Conservation (phyloP, 495 filamentous ascomycete genomes). For the Neurospora sp. region DNA sequence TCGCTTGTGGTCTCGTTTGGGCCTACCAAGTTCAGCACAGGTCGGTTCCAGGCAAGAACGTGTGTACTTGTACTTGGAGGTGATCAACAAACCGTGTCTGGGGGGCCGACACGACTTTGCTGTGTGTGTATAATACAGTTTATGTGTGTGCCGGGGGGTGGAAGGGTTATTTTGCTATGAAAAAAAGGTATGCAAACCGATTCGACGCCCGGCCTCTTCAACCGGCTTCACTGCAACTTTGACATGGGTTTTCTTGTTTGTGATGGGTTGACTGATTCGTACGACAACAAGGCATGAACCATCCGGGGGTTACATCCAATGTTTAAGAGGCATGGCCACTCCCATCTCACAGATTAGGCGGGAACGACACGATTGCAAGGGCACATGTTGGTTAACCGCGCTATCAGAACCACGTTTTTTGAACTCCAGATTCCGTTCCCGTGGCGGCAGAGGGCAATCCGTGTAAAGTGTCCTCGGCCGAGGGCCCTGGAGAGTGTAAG, state of each 20-base stretch:
- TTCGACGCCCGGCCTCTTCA: background rate
- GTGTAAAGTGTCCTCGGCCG: background rate
- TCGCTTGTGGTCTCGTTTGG: background rate
- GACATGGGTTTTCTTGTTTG: background rate
- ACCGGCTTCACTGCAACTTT: background rate
- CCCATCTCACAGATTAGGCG: background rate
- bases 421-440: background rate
- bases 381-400: background rate
- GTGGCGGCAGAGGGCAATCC: background rate
- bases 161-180: background rate
- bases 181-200: background rate
- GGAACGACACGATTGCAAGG: background rate
- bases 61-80: background rate
- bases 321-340: background rate
- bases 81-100: background rate
- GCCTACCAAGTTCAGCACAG: background rate
- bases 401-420: background rate
- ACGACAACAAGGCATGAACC: background rate
- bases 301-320: background rate
- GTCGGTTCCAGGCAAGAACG: background rate
- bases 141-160: background rate
- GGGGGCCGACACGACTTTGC: background rate
- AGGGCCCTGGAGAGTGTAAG: background rate
- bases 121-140: background rate
- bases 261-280: background rate